Base-by-base conservation (phyloP, 2,329 filamentous ascomycete genomes). In the Verruconis gallopava region DNA sequence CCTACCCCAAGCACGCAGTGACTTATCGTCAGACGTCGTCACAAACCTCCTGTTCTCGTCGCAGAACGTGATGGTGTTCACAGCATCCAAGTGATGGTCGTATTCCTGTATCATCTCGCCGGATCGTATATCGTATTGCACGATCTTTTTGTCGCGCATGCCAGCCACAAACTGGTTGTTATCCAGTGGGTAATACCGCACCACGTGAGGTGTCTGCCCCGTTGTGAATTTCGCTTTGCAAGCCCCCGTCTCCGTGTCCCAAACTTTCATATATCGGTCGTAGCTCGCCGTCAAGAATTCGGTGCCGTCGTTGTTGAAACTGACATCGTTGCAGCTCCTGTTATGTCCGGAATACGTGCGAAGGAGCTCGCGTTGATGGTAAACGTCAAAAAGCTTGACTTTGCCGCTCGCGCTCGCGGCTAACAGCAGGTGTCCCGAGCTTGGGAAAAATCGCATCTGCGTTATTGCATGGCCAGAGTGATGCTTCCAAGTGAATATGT, bases 71-170 rank as follows among this genome's bases (percentile, higher is more conserved):
- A 98, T 85, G 6, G 91, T 96, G 65, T 98, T 98, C 67, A 98
- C 81, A 18, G 91, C 85, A n/a, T 86, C 91, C 47, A 98, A 68
- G 60, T 98, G 91, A 61, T 98, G 91, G 57, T 98, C 89, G 64
- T 98, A 98, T 66, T 96, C 91, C 57, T 98, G 93, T 11, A 94
- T 83, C 45, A 91, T 72, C 53, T 93, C 78, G 50, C 76, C 77
- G 4, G 79, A 78, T 20, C 93, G 76, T 2, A 79, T 88, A 61
- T 98, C 91, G 62, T 93, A 98, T 57, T 98, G 91, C 33, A 98
- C 73, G 51, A 98, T 98, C 69, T 95, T 95, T 70, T 98, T 98
- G 63, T 98, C 89, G 28, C 85, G 91, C 85, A 96, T 93, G 54
- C 91, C 91, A 1, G 86, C 88, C 43, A 98, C 65, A 62, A 98